Base-by-base conservation (phyloP, 2,329 filamentous ascomycete genomes). In the Bipolaris cookei region DNA sequence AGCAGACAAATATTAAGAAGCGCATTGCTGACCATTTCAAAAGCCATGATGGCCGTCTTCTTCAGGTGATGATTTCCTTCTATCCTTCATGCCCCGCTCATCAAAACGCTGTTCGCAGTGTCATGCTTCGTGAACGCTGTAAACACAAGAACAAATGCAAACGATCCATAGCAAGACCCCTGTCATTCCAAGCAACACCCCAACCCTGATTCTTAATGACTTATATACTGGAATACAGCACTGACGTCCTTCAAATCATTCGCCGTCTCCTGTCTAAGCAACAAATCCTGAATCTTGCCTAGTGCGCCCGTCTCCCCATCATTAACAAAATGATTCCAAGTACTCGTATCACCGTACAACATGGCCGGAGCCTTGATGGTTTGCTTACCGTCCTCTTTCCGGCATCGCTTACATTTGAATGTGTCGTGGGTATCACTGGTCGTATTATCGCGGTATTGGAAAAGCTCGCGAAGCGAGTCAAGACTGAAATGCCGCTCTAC, bases 241-340 rank as follows among this genome's bases (percentile, higher is more conserved):
- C 92, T 97, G 7, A 99, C 92, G 70, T 91, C 90, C 21, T 83
- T 80, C 28, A 63, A 62, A 20, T 65, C 71, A 76, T 94, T 88
- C 3, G 83, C 84, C 56, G 84, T 86, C 79, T 99, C 95, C 77
- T 98, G 95, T 63, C 94, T 85, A 46, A 99, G 80, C 71, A 99
- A 73, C 73, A 97, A 78, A 80, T 99, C 95, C 76, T 99, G 94
- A 57, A 99, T 99, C 58, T 85, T 84, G 62, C 86, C 85, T 71
- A 99, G 78, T 0, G 86, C 88, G 0, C 86, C 86, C 5, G 80
- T 79, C 63, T 84, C 84, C 3, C 86, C 86, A 61, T 88, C 86
- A 68, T 97, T 97, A 41, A 90, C 86, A 78, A 97, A 96, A 77
- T 99, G 95, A 71, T 99, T 99, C 95, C 95, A 99, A n/a, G 92